These are phyloP conservation scores for Cynara cardunculus DNA, from an alignment of 129 eudicot genomes.

Conservation along the genomic window DNA sequence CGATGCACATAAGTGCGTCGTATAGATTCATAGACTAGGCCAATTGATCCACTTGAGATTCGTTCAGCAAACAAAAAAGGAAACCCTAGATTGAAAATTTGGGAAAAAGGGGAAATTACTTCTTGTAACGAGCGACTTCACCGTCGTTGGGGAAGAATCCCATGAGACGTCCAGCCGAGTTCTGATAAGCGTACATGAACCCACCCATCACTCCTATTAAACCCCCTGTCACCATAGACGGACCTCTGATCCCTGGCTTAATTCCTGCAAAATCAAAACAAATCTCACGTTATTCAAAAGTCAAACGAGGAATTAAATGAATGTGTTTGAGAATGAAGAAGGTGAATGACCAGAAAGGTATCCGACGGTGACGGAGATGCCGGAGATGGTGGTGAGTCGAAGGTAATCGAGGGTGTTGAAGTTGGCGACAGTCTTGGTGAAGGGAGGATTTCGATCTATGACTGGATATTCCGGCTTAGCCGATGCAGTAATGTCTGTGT, in stretches of 20 bases:
- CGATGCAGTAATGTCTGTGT: conserved; percentile 89
- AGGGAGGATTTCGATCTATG: conserved; percentile 89
- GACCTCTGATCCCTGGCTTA: conserved; percentile 86
- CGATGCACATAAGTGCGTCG: neutral
- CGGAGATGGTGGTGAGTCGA: conserved; percentile 87
- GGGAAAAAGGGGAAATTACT: conserved; percentile 25
- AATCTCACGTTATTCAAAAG: neutral
- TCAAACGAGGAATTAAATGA: neutral
- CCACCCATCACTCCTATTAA: conserved; percentile 94
- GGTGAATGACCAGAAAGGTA: conserved; percentile 71
- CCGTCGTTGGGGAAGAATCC: conserved; percentile 92
- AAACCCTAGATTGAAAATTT: conserved; percentile 31
- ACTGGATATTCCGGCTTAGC: conserved; percentile 91
- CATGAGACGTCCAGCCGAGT: conserved; percentile 92
- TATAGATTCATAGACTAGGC: conserved; percentile 9
- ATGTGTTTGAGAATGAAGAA: neutral
- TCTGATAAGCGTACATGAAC: conserved; percentile 94
- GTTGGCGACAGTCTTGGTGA: conserved; percentile 80
- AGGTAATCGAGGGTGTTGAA: conserved; percentile 93
- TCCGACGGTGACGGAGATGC: conserved; percentile 97
- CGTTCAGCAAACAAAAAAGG: conserved; percentile 20
- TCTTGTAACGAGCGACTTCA: conserved; percentile 88
- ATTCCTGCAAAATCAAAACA: conserved; percentile 43
- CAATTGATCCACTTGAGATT: conserved; percentile 6
- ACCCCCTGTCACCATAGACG: conserved; percentile 97